These are phyloP conservation scores for Pseudogymnoascus sp. DNA, from an alignment of 2,329 filamentous ascomycete genomes.

Conservation along the genomic window DNA sequence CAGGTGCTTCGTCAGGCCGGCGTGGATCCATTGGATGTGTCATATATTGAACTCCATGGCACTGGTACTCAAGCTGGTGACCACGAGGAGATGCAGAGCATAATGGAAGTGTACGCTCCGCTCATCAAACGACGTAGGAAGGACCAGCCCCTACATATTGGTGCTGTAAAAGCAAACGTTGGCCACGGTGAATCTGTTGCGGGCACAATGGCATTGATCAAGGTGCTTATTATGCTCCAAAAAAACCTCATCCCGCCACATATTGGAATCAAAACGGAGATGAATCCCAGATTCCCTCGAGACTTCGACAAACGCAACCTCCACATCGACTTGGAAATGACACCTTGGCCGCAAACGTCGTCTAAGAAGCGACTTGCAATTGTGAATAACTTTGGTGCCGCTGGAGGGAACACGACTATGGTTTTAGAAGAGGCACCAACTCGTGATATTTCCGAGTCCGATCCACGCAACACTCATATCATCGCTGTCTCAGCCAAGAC, in stretches of 20 bases:
- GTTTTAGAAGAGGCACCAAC: constrained; percentile 18
- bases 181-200: constrained; percentile 21
- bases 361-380: constrained; percentile 29
- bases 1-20: constrained; percentile 61
- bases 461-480: constrained; percentile 31
- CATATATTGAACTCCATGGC: constrained; percentile 70
- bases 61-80: constrained; percentile 49
- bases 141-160: constrained; percentile 43
- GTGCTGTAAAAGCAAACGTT: constrained; percentile 17
- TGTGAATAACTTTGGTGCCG: constrained; percentile 39
- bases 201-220: constrained; percentile 22
- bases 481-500: constrained; percentile 39
- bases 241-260: constrained; percentile 22
- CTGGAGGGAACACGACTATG: constrained; percentile 19
- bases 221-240: constrained; percentile 21
- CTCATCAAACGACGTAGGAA: constrained; percentile 32
- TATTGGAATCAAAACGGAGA: constrained; percentile 25
- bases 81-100: constrained; percentile 56
- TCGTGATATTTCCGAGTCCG: constrained; percentile 27
- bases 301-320: constrained; percentile 28
- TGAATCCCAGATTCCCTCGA: constrained; percentile 21
- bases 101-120: constrained; percentile 50
- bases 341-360: constrained; percentile 19
- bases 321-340: constrained; percentile 26
- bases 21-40: constrained; percentile 60